Evolutionary conservation across 805 yeast genomes (phyloP).

Genomic region (Yarrowia sp.): DNA sequence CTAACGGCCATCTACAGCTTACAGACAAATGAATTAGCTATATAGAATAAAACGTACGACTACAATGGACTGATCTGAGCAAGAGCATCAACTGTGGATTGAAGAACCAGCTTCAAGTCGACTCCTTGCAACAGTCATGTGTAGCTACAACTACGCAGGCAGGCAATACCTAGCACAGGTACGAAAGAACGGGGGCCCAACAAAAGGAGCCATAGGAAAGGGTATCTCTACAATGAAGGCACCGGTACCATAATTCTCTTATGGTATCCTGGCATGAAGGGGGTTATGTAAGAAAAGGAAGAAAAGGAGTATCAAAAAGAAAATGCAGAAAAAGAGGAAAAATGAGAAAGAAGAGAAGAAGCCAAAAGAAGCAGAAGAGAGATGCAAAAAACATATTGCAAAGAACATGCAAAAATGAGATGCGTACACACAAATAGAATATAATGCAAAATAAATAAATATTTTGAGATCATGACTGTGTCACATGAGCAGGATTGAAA

Average conservation of each 20-base stretch:
- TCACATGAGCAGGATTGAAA: conserved; percentile 6
- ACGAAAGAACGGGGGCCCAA: neutral
- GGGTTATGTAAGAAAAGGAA: conserved; percentile 15
- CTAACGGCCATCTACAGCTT: neutral
- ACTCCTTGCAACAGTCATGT: neutral
- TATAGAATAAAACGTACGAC: neutral
- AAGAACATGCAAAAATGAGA: conserved; percentile 39
- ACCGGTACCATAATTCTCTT: neutral
- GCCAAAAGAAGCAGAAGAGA: neutral
- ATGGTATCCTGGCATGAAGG: neutral
- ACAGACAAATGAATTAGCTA: neutral
- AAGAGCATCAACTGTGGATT: neutral
- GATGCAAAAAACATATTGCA: conserved; percentile 1
- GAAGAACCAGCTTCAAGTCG: neutral
- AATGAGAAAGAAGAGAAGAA: neutral
- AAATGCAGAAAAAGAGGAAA: neutral
- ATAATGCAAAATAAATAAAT: conserved; percentile 33
- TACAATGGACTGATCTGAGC: neutral
- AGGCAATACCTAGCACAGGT: neutral
- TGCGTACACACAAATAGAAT: conserved; percentile 19
- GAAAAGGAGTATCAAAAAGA: neutral
- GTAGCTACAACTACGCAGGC: conserved; percentile 14
- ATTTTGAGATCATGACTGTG: conserved; percentile 30
- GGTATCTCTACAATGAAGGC: conserved; percentile 18
- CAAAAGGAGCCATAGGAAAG: neutral